Evolutionary conservation across 257 asterid genomes (phyloP).

Genomic region (Apocynum venetum): DNA sequence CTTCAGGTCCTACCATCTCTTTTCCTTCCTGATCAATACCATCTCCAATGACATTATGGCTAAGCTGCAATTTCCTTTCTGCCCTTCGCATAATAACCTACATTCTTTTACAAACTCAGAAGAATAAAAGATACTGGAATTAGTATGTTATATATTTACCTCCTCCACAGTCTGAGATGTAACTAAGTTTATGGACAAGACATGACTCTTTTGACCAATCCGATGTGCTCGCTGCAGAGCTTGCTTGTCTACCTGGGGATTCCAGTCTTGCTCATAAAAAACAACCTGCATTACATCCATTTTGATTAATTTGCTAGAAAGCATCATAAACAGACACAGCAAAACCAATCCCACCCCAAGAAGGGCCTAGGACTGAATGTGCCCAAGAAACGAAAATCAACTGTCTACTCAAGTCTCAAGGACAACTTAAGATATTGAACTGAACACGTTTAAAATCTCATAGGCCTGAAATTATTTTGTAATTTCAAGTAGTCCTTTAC

Average conservation of each 20-base stretch:
- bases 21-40: slow-evolving; percentile 49
- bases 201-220: slow-evolving; percentile 86
- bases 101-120: slow-evolving; percentile 27
- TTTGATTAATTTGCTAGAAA: background rate
- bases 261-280: slow-evolving; percentile 98
- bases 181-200: slow-evolving; percentile 74
- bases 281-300: slow-evolving; percentile 49
- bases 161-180: slow-evolving; percentile 79
- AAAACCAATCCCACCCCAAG: background rate
- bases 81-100: slow-evolving; percentile 92
- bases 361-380: background rate
- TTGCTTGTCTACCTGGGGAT: slow-evolving; percentile 98
- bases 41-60: slow-evolving; percentile 80
- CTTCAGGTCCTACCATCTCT: slow-evolving; percentile 50
- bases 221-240: slow-evolving; percentile 98
- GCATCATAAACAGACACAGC: background rate
- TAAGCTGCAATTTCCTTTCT: slow-evolving; percentile 75
- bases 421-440: background rate
- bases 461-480: no score
- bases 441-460: background rate
- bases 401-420: background rate
- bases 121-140: slow-evolving; percentile 9
- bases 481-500: slow-evolving; percentile 2
- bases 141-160: slow-evolving; percentile 37
- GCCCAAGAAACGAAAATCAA: background rate